phyloP scores from a whole-genome alignment of 495 filamentous ascomycete genomes.

The Bacidia rubella region DNA sequence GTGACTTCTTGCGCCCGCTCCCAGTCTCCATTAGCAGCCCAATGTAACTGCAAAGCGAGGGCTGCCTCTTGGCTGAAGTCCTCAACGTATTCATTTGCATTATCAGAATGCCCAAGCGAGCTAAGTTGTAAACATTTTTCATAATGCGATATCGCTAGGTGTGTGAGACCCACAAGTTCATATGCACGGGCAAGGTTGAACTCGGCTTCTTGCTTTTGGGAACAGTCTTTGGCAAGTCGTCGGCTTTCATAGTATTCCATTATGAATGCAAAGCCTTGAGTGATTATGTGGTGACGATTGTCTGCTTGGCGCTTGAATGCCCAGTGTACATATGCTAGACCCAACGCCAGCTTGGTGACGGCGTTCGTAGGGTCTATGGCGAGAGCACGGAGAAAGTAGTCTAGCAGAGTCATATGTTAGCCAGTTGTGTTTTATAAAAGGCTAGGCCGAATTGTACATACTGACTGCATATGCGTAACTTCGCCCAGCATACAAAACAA shows the following conservation, averaged over 20 bases:
- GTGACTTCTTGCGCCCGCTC: constrained; percentile 42
- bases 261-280: constrained; percentile 74
- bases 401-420: constrained; percentile 15
- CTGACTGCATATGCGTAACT: constrained; percentile 71
- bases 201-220: constrained; percentile 68
- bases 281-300: constrained; percentile 73
- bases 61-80: constrained; percentile 64
- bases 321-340: constrained; percentile 67
- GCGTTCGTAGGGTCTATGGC: constrained; percentile 64
- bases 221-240: constrained; percentile 24
- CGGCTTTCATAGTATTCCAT: constrained; percentile 53
- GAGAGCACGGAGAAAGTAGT: constrained; percentile 82
- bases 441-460: too few species aligned
- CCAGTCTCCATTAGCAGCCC: constrained; percentile 47
- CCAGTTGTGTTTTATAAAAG: background rate
- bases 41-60: constrained; percentile 57
- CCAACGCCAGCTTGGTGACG: constrained; percentile 55
- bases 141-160: constrained; percentile 69
- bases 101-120: constrained; percentile 16
- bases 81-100: constrained; percentile 29
- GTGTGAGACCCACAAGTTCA: constrained; percentile 64
- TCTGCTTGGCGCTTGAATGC: constrained; percentile 77
- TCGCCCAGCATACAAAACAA: constrained; percentile 66
- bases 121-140: constrained; percentile 39
- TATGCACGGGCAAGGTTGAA: constrained; percentile 78